These are phyloP conservation scores for Penicillium roqueforti DNA, from an alignment of 495 filamentous ascomycete genomes.

Conservation along the genomic window DNA sequence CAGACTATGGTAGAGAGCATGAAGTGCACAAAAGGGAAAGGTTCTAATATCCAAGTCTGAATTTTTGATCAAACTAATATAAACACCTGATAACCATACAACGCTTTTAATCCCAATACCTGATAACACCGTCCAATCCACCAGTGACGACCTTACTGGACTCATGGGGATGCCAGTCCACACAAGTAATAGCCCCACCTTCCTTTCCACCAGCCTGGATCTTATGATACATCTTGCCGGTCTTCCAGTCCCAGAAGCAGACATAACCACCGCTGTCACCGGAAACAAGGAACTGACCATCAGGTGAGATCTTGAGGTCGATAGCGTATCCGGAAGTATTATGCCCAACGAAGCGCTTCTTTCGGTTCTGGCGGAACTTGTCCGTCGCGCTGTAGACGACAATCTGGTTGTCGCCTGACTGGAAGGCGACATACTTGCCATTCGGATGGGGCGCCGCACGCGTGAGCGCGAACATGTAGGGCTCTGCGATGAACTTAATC, in stretches of 20 bases:
- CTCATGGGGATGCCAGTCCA: constrained; percentile 94
- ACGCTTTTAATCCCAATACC: constrained; percentile 82
- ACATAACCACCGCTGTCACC: constrained; percentile 85
- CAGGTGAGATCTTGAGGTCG: constrained; percentile 81
- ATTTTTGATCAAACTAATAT: constrained; percentile 1
- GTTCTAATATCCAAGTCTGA: not conserved
- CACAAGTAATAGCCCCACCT: constrained; percentile 67
- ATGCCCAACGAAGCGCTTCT: constrained; percentile 93
- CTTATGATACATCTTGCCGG: constrained; percentile 97
- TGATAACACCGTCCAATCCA: constrained; percentile 81
- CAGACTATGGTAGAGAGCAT: not conserved
- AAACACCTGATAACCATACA: not conserved
- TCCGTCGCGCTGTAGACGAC: constrained; percentile 90
- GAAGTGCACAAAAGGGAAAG: not conserved
- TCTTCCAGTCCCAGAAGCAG: constrained; percentile 99
- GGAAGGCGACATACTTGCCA: constrained; percentile 89
- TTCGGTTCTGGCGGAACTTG: constrained; percentile 94
- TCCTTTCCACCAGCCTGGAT: constrained; percentile 65
- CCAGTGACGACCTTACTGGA: constrained; percentile 89
- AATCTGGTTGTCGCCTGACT: constrained; percentile 91
- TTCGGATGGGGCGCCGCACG: constrained; percentile 77
- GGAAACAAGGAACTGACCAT: constrained; percentile 79
- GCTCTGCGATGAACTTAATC: constrained; percentile 88
- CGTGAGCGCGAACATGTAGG: constrained; percentile 92
- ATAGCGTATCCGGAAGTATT: constrained; percentile 93